Conservation (phyloP, 1,139 yeast genomes). For the Meyerozyma carpophila region DNA sequence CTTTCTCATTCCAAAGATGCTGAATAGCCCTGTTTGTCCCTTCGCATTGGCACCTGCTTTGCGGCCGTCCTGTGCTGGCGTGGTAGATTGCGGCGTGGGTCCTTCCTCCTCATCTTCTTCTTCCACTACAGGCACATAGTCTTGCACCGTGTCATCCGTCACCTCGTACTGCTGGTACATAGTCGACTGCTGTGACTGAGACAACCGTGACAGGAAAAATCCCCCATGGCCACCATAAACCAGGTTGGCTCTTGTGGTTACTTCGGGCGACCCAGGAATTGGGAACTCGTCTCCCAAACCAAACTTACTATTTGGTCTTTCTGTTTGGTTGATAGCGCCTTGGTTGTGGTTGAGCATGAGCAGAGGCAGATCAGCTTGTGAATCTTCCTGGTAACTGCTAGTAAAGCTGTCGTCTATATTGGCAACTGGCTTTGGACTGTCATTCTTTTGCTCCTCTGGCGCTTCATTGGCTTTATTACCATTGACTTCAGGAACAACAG, state of each 20-base stretch:
- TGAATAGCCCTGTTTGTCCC: neutral
- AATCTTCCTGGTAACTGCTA: slow-evolving; percentile 4
- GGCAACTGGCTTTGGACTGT: slow-evolving; percentile 2
- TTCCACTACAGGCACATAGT: slow-evolving; percentile 40
- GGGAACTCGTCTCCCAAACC: slow-evolving; percentile 36
- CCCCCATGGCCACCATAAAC: slow-evolving; percentile 34
- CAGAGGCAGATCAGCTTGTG: slow-evolving; percentile 1
- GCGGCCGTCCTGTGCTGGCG: slow-evolving; percentile 4
- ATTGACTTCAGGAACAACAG: too few species aligned
- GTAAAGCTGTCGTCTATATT: slow-evolving; percentile 16
- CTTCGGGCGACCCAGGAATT: slow-evolving; percentile 45
- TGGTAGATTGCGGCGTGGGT: slow-evolving; percentile 10
- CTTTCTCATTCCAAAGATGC: slow-evolving; percentile 36
- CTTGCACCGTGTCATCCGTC: slow-evolving; percentile 42
- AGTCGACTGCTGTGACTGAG: slow-evolving; percentile 44
- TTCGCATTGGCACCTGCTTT: neutral
- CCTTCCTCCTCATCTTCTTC: slow-evolving; percentile 44
- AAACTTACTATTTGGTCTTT: slow-evolving; percentile 13
- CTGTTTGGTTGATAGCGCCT: slow-evolving; percentile 22
- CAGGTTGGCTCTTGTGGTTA: slow-evolving; percentile 42
- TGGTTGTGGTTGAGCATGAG: slow-evolving; percentile 6
- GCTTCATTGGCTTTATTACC: slow-evolving; percentile 2
- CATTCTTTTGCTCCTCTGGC: neutral
- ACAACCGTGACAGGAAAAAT: slow-evolving; percentile 33
- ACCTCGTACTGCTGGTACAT: slow-evolving; percentile 46